A percentile compares a stretch with the other conserved stretches of the same genome.
Evolutionary conservation across 2,329 filamentous ascomycete genomes (phyloP).

Genomic region (Clarireedia monteithiana): DNA sequence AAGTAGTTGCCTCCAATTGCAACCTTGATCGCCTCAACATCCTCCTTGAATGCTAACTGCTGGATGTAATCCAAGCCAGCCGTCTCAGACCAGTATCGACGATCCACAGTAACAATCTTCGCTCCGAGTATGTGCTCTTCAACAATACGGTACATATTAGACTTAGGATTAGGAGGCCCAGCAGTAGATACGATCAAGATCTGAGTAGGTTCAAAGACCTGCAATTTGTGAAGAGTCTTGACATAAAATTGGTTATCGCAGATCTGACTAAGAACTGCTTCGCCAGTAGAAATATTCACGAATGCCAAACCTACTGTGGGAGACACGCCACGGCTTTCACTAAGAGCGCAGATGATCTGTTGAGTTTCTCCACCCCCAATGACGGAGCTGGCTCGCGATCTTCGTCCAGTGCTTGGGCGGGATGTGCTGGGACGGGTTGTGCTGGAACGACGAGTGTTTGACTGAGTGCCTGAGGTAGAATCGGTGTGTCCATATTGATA

Average conservation of each 20-base stretch:
- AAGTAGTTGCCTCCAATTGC: constrained; percentile 79
- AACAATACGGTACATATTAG: constrained; percentile 66
- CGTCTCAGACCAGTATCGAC: constrained; percentile 76
- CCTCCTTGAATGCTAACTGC: constrained; percentile 69
- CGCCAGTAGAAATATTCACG: constrained; percentile 76
- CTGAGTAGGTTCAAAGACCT: constrained; percentile 69
- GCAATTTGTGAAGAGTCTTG: constrained; percentile 78
- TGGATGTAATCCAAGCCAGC: constrained; percentile 71
- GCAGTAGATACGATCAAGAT: constrained; percentile 71
- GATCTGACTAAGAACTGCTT: constrained; percentile 82
- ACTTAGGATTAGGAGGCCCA: constrained; percentile 56
- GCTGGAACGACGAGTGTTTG: constrained; percentile 18
- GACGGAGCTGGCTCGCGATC: constrained; percentile 23
- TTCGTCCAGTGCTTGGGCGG: constrained; percentile 24
- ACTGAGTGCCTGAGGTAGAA: constrained; percentile 21
- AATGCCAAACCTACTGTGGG: constrained; percentile 82
- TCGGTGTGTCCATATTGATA: constrained; percentile 24
- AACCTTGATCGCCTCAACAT: constrained; percentile 73
- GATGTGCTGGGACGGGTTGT: constrained; percentile 25
- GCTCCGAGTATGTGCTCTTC: constrained; percentile 62
- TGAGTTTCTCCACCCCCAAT: constrained; percentile 46
- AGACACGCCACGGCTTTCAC: constrained; percentile 78
- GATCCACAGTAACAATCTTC: constrained; percentile 57
- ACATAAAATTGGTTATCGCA: constrained; percentile 90
- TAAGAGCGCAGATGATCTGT: constrained; percentile 79